Evolutionary conservation across 78 protist species (phyloP).

Genomic region (Dictyostelium purpureum): DNA sequence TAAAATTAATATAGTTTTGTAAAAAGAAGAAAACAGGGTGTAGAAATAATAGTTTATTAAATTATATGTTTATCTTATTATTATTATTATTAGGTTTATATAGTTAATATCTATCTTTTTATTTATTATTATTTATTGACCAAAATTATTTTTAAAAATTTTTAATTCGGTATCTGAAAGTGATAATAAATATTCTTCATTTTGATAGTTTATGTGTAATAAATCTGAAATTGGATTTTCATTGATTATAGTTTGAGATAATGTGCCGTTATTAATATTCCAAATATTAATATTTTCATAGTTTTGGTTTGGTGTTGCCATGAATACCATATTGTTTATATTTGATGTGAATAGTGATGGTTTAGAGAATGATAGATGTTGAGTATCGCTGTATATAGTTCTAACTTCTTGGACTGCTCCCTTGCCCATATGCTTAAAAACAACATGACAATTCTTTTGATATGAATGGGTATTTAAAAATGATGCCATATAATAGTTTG

Average conservation of each 20-base stretch:
- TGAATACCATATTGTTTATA: not conserved
- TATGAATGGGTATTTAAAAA: not conserved
- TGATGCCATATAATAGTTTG: slow-evolving; percentile 15
- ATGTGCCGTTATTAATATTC: slow-evolving; percentile 1
- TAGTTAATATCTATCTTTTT: not conserved
- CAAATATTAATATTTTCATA: not conserved
- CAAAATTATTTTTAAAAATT: slow-evolving; percentile 21
- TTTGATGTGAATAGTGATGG: slow-evolving; percentile 34
- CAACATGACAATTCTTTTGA: slow-evolving; percentile 28
- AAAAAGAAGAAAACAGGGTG: too few relatives aligned
- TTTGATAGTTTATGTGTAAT: slow-evolving; percentile 22
- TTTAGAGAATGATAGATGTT: not conserved
- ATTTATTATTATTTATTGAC: not conserved
- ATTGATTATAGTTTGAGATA: not conserved
- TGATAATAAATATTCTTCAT: slow-evolving; percentile 40
- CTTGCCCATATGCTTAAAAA: slow-evolving; percentile 45
- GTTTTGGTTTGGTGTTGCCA: not conserved
- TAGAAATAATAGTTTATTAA: not conserved
- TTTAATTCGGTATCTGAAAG: not conserved
- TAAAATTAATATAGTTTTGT: too few relatives aligned
- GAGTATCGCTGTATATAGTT: slow-evolving; percentile 15
- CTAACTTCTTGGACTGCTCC: not conserved
- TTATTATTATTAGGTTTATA: not conserved
- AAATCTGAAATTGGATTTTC: not conserved
- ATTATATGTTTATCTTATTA: not conserved